These are phyloP conservation scores for Diaporthe sp. DNA, from an alignment of 2,329 filamentous ascomycete genomes.

Conservation along the genomic window DNA sequence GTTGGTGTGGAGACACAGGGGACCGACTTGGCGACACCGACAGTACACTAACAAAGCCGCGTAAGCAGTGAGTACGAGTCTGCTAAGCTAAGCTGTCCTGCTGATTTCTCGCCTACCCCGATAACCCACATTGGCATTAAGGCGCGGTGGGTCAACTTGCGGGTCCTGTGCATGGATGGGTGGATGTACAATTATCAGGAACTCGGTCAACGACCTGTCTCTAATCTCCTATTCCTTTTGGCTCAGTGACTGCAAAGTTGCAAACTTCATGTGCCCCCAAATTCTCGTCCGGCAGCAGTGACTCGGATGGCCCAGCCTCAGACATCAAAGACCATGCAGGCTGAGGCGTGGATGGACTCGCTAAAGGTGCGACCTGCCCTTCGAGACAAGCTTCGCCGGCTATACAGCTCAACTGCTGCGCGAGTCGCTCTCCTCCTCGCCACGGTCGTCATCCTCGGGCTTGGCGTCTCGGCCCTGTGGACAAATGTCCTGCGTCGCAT, in stretches of 20 bases:
- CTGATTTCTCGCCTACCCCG: not conserved
- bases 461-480: conserved; percentile 33
- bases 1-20: conserved; percentile 5
- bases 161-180: conserved; percentile 1
- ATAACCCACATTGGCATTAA: conserved; percentile 11
- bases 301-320: conserved; percentile 25
- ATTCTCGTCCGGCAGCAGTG: conserved; percentile 9
- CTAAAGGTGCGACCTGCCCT: not conserved
- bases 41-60: not conserved
- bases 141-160: conserved; percentile 7
- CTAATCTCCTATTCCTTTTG: not conserved
- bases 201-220: conserved; percentile 22
- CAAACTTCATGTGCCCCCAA: not conserved
- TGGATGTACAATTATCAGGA: not conserved
- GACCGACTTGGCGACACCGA: not conserved
- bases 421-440: conserved; percentile 20
- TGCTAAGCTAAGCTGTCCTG: not conserved
- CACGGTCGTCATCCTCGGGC: conserved; percentile 12
- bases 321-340: not conserved
- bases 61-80: not conserved
- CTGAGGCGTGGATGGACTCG: not conserved
- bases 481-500: conserved; percentile 35
- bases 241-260: not conserved
- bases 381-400: not conserved
- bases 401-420: not conserved